phyloP scores from a whole-genome alignment of 805 yeast genomes.

The Wickerhamiella spandovensis region DNA sequence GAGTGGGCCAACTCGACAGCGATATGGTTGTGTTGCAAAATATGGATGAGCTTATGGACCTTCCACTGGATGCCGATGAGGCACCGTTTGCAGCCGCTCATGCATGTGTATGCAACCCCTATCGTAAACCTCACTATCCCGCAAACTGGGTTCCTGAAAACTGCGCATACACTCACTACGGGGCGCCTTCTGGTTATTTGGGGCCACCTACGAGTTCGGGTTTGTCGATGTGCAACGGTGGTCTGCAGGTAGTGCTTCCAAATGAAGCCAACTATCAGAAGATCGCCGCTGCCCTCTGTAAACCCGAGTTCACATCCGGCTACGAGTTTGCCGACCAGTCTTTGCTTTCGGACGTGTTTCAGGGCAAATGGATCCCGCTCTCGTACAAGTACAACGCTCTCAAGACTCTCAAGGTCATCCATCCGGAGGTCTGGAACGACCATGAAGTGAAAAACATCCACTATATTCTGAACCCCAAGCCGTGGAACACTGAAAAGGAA shows the following conservation, averaged over 20 bases:
- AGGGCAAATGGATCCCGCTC: slow-evolving; percentile 37
- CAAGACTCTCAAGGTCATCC: slow-evolving; percentile 37
- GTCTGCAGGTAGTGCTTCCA: slow-evolving; percentile 40
- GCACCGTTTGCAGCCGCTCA: slow-evolving; percentile 42
- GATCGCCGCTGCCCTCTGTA: slow-evolving; percentile 31
- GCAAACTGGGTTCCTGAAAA: slow-evolving; percentile 37
- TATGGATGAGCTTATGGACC: slow-evolving; percentile 46
- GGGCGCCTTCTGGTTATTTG: slow-evolving; percentile 16
- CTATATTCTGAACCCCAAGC: slow-evolving; percentile 45
- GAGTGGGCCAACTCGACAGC: slow-evolving; percentile 42
- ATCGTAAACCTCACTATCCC: slow-evolving; percentile 39
- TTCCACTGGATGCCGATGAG: slow-evolving; percentile 26
- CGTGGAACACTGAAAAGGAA: slow-evolving; percentile 34
- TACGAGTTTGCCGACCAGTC: slow-evolving; percentile 51
- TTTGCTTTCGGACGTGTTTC: slow-evolving; percentile 40
- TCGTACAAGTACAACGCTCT: slow-evolving; percentile 43
- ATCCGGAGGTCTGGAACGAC: slow-evolving; percentile 35
- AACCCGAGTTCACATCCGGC: slow-evolving; percentile 26
- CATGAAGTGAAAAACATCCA: slow-evolving; percentile 42
- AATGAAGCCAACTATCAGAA: slow-evolving; percentile 25
- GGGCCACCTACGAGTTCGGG: slow-evolving; percentile 35
- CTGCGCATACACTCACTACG: slow-evolving; percentile 36
- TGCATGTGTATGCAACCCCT: slow-evolving; percentile 53
- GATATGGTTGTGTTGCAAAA: slow-evolving; percentile 46
- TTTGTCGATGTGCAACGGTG: slow-evolving; percentile 45